These are phyloP conservation scores for Extremus antarcticus DNA, from an alignment of 495 filamentous ascomycete genomes.

Conservation along the genomic window DNA sequence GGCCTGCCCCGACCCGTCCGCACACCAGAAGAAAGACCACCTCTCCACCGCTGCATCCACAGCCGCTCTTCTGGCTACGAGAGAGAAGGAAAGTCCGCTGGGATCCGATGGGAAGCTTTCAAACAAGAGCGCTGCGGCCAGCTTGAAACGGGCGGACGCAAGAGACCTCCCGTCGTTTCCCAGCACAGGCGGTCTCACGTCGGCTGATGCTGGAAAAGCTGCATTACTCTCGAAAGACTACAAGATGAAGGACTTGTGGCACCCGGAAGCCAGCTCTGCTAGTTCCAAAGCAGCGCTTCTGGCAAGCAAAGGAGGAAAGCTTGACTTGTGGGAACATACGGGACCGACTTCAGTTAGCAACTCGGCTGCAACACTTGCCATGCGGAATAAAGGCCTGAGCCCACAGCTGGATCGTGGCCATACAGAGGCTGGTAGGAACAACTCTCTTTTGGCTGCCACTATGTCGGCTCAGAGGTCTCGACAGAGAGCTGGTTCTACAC, in stretches of 20 bases:
- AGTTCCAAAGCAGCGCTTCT: constrained; percentile 64
- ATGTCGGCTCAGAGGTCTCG: constrained; percentile 54
- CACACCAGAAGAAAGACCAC: constrained; percentile 22
- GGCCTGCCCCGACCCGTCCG: constrained; percentile 32
- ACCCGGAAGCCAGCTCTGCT: constrained; percentile 45
- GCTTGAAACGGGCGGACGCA: constrained; percentile 55
- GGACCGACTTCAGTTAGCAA: constrained; percentile 41
- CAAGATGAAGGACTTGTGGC: constrained; percentile 43
- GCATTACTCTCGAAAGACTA: constrained; percentile 59
- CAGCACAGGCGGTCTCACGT: constrained; percentile 46
- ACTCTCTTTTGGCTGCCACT: constrained; percentile 60
- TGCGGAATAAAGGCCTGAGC: constrained; percentile 34
- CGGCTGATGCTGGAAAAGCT: constrained; percentile 47
- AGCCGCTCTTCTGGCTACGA: constrained; percentile 33
- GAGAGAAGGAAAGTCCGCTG: constrained; percentile 27
- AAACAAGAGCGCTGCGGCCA: constrained; percentile 46
- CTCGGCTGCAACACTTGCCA: constrained; percentile 49
- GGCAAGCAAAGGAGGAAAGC: constrained; percentile 46
- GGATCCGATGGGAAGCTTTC: constrained; percentile 42
- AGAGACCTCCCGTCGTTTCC: constrained; percentile 59
- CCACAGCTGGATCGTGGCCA: constrained; percentile 36
- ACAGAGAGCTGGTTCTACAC: constrained; percentile 56
- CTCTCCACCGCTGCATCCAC: constrained; percentile 32
- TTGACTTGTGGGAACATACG: constrained; percentile 39
- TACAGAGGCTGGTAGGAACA: constrained; percentile 40